phyloP scores from a whole-genome alignment of 2,329 filamentous ascomycete species.

The Botrytis aclada region DNA sequence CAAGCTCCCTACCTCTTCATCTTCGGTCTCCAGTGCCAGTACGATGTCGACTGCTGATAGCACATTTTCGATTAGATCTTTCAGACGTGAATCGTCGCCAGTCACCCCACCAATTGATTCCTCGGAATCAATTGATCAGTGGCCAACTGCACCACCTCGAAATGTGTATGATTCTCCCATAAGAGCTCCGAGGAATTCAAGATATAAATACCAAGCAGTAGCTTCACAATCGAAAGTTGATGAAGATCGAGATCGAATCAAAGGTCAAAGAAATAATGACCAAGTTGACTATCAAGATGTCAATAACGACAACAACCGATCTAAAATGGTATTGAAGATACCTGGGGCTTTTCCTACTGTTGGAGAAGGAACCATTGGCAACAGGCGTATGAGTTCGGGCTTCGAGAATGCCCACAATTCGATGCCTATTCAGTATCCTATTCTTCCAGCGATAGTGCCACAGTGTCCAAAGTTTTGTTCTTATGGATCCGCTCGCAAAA shows the following conservation, averaged over 20 bases:
- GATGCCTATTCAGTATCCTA: background rate
- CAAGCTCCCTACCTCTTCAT: background rate
- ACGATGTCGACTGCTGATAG: background rate
- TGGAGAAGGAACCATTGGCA: no score
- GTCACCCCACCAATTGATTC: background rate
- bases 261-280: background rate
- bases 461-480: background rate
- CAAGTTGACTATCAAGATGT: background rate
- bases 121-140: background rate
- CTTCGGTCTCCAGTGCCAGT: background rate
- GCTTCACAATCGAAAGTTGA: background rate
- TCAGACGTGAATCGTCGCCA: background rate
- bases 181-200: background rate
- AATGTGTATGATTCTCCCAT: background rate
- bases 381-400: background rate
- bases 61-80: background rate
- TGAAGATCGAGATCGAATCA: background rate
- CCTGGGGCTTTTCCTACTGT: background rate
- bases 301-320: background rate
- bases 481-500: background rate
- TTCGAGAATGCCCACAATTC: background rate
- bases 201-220: background rate
- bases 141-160: no score
- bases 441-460: background rate
- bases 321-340: background rate